These are phyloP conservation scores for Leccinum subtestaceum DNA, from an alignment of 768 basidiomycete species.

Conservation along the genomic window DNA sequence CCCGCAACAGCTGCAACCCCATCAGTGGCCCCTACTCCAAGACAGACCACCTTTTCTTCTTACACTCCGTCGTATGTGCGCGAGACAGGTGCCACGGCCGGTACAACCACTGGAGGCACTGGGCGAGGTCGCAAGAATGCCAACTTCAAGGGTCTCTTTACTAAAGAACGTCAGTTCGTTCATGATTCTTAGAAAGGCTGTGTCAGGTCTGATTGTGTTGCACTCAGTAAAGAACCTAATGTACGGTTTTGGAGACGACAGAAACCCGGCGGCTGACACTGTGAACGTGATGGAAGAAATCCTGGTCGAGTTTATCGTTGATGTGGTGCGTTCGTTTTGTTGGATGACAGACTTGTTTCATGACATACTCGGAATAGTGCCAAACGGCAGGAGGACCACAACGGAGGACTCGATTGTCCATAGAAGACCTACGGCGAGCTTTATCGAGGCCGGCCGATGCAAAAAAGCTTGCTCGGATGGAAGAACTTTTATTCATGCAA, in stretches of 20 bases:
- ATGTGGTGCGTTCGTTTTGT: conserved; percentile 61
- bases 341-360: conserved; percentile 1
- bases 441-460: conserved; percentile 84
- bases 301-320: conserved; percentile 84
- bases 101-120: conserved; percentile 38
- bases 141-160: conserved; percentile 71
- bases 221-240: conserved; percentile 73
- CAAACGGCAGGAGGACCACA: conserved; percentile 68
- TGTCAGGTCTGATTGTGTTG: conserved; percentile 12
- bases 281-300: conserved; percentile 94
- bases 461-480: conserved; percentile 89
- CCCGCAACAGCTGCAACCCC: conserved; percentile 32
- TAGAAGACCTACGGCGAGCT: conserved; percentile 81
- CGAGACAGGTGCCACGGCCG: conserved; percentile 41
- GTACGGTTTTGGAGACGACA: conserved; percentile 94
- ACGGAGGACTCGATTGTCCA: conserved; percentile 70
- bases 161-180: conserved; percentile 68
- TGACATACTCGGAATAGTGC: conserved; percentile 47
- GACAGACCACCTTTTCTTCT: conserved; percentile 52
- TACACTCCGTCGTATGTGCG: conserved; percentile 52
- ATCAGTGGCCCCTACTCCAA: conserved; percentile 29
- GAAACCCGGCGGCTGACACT: conserved; percentile 83
- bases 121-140: conserved; percentile 62
- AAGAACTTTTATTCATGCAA: conserved; percentile 90
- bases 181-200: background rate